A percentile compares a stretch with the other conserved stretches of the same genome.
These are phyloP conservation scores for Ceratobasidium sp. DNA, from an alignment of 1,284 basidiomycete genomes.

Conservation along the genomic window DNA sequence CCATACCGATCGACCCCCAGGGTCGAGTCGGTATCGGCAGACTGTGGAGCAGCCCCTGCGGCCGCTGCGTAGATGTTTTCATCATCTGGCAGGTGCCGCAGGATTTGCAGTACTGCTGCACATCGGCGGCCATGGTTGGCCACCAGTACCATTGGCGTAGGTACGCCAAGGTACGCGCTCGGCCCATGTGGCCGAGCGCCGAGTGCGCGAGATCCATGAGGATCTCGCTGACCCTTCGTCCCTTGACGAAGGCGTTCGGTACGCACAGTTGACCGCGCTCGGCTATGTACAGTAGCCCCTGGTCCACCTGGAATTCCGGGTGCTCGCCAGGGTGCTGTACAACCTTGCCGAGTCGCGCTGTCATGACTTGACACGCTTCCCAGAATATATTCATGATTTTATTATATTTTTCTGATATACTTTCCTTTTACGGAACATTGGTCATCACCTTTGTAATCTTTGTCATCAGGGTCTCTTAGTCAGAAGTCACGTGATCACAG, in stretches of 20 bases:
- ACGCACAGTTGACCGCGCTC: slow-evolving; percentile 56
- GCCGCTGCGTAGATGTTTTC: slow-evolving; percentile 47
- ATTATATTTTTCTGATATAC: too few species aligned
- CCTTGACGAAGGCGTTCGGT: slow-evolving; percentile 52
- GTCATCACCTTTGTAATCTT: too few species aligned
- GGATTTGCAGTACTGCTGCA: slow-evolving; percentile 36
- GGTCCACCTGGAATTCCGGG: slow-evolving; percentile 51
- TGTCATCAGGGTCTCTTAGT: too few species aligned
- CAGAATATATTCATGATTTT: too few species aligned
- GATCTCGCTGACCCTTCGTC: slow-evolving; percentile 45
- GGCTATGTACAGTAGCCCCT: slow-evolving; percentile 54
- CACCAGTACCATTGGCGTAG: slow-evolving; percentile 50
- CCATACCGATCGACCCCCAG: slow-evolving; percentile 61
- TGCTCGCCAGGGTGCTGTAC: slow-evolving; percentile 48
- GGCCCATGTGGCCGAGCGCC: slow-evolving; percentile 48
- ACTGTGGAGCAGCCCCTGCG: slow-evolving; percentile 57
- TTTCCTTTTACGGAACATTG: too few species aligned
- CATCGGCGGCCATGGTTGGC: slow-evolving; percentile 46
- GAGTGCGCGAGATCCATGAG: slow-evolving; percentile 49
- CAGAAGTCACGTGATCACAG: too few species aligned
- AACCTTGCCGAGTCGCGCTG: background rate
- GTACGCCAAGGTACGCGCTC: slow-evolving; percentile 44
- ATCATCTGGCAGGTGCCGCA: slow-evolving; percentile 45
- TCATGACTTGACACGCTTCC: too few species aligned
- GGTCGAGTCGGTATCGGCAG: slow-evolving; percentile 56